Base-by-base conservation (phyloP, 805 yeast genomes). In the Cyberlindnera misumaiensis region DNA sequence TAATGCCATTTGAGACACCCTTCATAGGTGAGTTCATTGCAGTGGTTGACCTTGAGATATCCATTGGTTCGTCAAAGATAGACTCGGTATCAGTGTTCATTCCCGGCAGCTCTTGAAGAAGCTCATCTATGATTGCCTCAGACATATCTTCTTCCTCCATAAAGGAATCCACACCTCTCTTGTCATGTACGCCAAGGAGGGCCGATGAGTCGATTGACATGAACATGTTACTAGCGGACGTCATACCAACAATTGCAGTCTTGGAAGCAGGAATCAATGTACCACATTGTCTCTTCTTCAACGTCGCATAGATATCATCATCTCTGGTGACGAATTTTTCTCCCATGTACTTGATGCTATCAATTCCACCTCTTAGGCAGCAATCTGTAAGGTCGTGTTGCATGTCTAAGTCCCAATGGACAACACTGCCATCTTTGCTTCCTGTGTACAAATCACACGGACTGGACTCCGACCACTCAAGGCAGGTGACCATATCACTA, bases 391-490 rank as follows among this genome's bases (percentile, higher is more conserved):
- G 51, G 8, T 68, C 57, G 35, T 48, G 51, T 14, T 20, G 18
- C 27, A 54, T 44, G 38, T 53, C 41, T 27, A 82, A 59, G 53
- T 82, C 89, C 90, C 90, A 83, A 20, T 78, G 70, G 32, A 85
- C 65, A 5, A 81, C 67, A 30, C 77, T 73, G 30, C 82, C 66
- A 51, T 82, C 89, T n/a, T 63, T 56, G 4, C 81, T 71, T 5
- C 86, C 84, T 0, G 85, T 72, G 18, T 77, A 70, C 26, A 83
- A 56, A 48, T 76, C 75, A 33, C 62, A 60, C 5, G 76, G 75
- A 30, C 58, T 47, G 20, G 62, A 60, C 38, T 65, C 64, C 3
- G 67, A 55, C 90, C 93, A 85, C 43, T 76, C 74, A 28, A 85
- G 49, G 16, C 76, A 60, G 7, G 77, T 72, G 12, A 85, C 64